Evolutionary conservation across 1,139 yeast species (phyloP).

Genomic region (Debaryomyces fabryi): DNA sequence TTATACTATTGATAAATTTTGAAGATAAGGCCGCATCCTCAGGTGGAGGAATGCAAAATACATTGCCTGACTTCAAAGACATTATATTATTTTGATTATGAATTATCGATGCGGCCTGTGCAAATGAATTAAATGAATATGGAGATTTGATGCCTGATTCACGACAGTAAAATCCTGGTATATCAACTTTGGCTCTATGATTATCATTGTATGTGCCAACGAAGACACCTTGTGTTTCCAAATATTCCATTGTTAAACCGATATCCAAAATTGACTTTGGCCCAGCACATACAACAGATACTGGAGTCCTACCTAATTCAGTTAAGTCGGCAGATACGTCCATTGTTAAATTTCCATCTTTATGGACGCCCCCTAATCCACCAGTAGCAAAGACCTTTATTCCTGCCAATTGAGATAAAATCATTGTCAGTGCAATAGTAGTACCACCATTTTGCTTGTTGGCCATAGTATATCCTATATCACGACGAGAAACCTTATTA

Average conservation of each 20-base stretch:
- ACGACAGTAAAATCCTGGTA: constrained; percentile 86
- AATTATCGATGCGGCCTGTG: constrained; percentile 65
- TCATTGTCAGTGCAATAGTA: constrained; percentile 89
- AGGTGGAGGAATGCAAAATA: constrained; percentile 87
- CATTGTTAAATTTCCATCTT: constrained; percentile 73
- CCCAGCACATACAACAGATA: constrained; percentile 88
- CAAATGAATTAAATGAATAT: constrained; percentile 54
- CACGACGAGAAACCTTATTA: constrained; percentile 78
- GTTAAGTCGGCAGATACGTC: constrained; percentile 88
- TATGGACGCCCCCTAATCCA: constrained; percentile 91
- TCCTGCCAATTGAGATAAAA: constrained; percentile 72
- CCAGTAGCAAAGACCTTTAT: constrained; percentile 91
- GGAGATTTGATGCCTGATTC: constrained; percentile 79
- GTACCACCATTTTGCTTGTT: constrained; percentile 75
- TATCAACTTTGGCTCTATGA: constrained; percentile 29
- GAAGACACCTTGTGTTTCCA: constrained; percentile 84
- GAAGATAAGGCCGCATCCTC: constrained; percentile 59
- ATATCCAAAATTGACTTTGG: constrained; percentile 87
- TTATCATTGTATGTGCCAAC: constrained; percentile 53
- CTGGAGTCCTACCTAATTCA: constrained; percentile 80
- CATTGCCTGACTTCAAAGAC: constrained; percentile 63
- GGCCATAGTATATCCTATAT: constrained; percentile 75
- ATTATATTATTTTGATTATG: constrained; percentile 53
- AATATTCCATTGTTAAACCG: constrained; percentile 76
- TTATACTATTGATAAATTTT: constrained; percentile 54